Percentiles rank a stretch among this genome's conserved stretches.
Evolutionary conservation across 2,329 filamentous ascomycete species (phyloP).

Genomic region (Colletotrichum truncatum): DNA sequence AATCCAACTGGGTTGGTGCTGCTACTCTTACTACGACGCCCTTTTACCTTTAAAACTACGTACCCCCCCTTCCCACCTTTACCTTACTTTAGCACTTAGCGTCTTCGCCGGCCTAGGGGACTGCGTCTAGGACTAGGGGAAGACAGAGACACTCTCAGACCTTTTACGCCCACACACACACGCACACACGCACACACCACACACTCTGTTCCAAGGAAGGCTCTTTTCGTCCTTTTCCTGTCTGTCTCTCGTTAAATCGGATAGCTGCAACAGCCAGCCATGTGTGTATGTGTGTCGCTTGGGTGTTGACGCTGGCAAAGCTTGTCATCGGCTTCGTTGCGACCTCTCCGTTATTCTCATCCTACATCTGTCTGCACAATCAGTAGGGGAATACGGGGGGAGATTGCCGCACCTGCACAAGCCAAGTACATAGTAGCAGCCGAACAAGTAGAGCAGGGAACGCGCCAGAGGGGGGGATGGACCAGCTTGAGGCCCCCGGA

Average conservation of each 20-base stretch:
- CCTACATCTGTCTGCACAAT: no score
- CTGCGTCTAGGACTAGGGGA: conserved; percentile 2
- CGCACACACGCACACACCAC: no score
- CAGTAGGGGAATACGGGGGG: no score
- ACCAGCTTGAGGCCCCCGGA: conserved; percentile 19
- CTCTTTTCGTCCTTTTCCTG: no score
- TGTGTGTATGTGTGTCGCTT: no score
- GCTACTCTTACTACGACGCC: background rate
- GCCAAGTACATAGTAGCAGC: conserved; percentile 3
- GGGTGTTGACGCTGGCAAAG: no score
- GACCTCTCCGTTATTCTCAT: no score
- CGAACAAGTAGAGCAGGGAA: conserved; percentile 14
- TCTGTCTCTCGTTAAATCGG: no score
- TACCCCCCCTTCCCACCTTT: conserved; percentile 6
- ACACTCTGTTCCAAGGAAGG: no score
- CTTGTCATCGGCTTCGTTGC: no score
- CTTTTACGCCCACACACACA: background rate
- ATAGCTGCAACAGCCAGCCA: no score
- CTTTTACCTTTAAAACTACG: background rate
- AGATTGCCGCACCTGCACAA: no score
- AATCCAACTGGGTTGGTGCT: background rate
- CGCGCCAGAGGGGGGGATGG: background rate
- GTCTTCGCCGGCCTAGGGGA: background rate
- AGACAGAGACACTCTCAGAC: background rate
- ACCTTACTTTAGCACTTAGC: background rate